A percentile compares a stretch with the other conserved stretches of the same genome.
Conservation (phyloP, 225 moss, liverwort and hornwort species). For the Straminergon stramineum region DNA sequence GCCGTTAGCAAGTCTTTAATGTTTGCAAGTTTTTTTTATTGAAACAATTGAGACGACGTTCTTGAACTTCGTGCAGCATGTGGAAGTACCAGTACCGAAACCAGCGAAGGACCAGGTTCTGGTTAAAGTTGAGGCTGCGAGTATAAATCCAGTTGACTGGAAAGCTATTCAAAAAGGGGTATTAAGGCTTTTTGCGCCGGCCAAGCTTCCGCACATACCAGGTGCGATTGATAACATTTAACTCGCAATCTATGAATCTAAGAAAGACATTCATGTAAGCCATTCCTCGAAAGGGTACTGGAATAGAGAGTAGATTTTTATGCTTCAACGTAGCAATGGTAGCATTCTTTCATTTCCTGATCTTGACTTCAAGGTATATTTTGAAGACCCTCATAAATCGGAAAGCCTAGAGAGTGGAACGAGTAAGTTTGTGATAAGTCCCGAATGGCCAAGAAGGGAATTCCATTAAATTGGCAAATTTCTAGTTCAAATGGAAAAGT, state of each 20-base stretch:
- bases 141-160: constrained; percentile 39
- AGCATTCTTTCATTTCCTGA: background rate
- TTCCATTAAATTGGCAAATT: background rate
- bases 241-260: background rate
- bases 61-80: constrained; percentile 23
- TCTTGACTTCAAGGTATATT: background rate
- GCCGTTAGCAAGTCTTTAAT: background rate
- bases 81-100: constrained; percentile 25
- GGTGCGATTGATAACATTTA: background rate
- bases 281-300: background rate
- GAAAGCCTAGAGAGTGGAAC: background rate
- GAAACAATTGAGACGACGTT: background rate
- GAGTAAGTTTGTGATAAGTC: background rate
- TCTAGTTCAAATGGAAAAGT: background rate
- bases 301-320: background rate
- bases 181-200: background rate
- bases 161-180: constrained; percentile 9
- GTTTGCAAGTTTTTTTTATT: background rate
- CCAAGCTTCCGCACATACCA: constrained; percentile 41
- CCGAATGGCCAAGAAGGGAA: background rate
- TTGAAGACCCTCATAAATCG: background rate
- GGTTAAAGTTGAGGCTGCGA: constrained; percentile 41
- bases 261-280: background rate
- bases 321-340: background rate
- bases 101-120: constrained; percentile 33